Conservation (phyloP, 345 rosid genomes). For the Microcos paniculata region DNA sequence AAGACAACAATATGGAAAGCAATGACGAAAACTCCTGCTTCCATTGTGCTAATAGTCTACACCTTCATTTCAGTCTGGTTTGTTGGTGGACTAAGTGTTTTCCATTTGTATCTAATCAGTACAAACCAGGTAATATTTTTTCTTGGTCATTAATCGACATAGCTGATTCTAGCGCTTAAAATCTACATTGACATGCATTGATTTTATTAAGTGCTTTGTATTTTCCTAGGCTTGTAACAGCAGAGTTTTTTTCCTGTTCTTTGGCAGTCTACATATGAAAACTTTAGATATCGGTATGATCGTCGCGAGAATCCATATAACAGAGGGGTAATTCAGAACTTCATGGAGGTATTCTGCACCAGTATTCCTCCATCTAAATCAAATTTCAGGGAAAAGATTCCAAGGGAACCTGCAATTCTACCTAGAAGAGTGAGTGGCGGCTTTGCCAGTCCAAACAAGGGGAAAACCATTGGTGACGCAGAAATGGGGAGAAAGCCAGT, state of each 20-base stretch:
- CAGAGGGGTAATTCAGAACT: constrained; percentile 65
- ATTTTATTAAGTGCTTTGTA: not conserved
- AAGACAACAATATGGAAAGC: constrained; percentile 76
- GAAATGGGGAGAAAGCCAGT: constrained; percentile 74
- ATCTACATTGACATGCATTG: not conserved
- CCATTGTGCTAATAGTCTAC: constrained; percentile 73
- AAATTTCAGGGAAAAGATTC: constrained; percentile 73
- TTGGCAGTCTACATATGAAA: constrained; percentile 92
- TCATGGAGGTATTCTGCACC: constrained; percentile 71
- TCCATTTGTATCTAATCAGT: constrained; percentile 84
- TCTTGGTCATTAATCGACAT: not conserved
- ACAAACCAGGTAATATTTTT: constrained; percentile 71
- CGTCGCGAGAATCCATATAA: constrained; percentile 67
- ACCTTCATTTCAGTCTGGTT: constrained; percentile 77
- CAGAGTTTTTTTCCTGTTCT: constrained; percentile 13
- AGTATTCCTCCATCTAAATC: constrained; percentile 64
- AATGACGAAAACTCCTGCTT: constrained; percentile 80
- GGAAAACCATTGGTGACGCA: constrained; percentile 51
- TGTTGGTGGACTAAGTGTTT: constrained; percentile 86
- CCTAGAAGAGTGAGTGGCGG: constrained; percentile 45
- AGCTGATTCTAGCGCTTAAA: not conserved
- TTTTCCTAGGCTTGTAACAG: not conserved
- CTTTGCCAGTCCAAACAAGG: constrained; percentile 40
- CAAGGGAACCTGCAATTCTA: constrained; percentile 44
- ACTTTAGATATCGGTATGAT: constrained; percentile 76